A percentile compares a stretch with the other conserved stretches of the same genome.
Conservation (phyloP, 73 alveolate genomes). For the Tetrahymena thermophila region DNA sequence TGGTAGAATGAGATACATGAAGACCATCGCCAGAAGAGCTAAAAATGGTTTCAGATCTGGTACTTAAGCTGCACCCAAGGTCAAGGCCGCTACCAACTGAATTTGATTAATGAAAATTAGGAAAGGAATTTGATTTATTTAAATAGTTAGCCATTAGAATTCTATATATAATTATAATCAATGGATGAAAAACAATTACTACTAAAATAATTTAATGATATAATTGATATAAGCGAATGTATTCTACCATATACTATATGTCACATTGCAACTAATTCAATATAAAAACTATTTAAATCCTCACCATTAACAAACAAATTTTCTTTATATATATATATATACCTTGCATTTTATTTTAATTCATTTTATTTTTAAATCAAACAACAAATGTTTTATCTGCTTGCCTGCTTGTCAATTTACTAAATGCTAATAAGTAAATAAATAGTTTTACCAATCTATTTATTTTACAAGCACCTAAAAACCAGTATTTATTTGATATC, state of each 20-base stretch:
- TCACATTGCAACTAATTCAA: neutral
- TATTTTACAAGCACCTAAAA: neutral
- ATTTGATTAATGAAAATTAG: neutral
- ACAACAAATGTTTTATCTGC: no score
- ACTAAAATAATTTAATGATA: neutral
- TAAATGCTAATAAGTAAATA: neutral
- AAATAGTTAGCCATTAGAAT: neutral
- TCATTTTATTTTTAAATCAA: neutral
- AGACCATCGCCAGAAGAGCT: slow-evolving; percentile 71
- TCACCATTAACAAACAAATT: neutral
- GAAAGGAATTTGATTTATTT: neutral
- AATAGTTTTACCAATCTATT: neutral
- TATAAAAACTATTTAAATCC: neutral
- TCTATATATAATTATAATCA: neutral
- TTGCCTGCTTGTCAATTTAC: neutral
- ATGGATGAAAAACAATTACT: neutral
- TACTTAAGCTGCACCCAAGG: slow-evolving; percentile 54
- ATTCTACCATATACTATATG: neutral
- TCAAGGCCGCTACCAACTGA: slow-evolving; percentile 6
- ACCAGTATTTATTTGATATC: neutral
- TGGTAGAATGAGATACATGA: slow-evolving; percentile 81
- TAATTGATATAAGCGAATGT: neutral
- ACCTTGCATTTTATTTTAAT: neutral
- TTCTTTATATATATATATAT: no score
- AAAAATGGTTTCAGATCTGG: slow-evolving; percentile 87